Conservation (phyloP, 2,329 filamentous ascomycete genomes). For the Epichloe gansuensis region DNA sequence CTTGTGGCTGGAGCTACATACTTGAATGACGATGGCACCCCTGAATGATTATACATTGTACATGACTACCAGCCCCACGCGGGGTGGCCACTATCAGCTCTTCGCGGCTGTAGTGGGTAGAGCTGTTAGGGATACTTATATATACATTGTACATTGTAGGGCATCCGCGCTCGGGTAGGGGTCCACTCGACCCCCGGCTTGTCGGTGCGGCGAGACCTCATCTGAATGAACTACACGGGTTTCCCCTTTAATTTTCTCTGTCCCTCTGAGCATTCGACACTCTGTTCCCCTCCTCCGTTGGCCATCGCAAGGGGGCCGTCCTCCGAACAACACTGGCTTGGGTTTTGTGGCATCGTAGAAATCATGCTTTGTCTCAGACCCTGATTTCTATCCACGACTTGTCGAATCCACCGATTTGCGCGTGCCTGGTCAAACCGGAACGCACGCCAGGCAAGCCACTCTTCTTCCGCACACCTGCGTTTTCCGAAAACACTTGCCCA, state of each 20-base stretch:
- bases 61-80: too few relatives aligned
- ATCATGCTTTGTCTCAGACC: background rate
- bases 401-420: background rate
- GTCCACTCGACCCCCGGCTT: background rate
- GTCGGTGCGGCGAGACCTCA: slow-evolving; percentile 2
- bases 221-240: background rate
- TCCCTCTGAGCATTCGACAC: background rate
- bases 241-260: background rate
- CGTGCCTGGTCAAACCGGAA: background rate
- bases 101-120: too few relatives aligned
- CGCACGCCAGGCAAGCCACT: background rate
- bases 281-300: background rate
- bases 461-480: background rate
- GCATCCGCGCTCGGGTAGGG: too few relatives aligned
- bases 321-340: background rate
- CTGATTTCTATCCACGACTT: background rate
- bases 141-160: too few relatives aligned
- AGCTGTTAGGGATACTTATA: too few relatives aligned
- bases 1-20: slow-evolving; percentile 2
- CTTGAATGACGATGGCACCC: too few relatives aligned
- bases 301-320: background rate
- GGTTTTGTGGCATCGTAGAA: background rate
- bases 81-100: too few relatives aligned
- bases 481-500: background rate
- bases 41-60: too few relatives aligned